Conservation (phyloP, 2,329 filamentous ascomycete species). For the Paraphoma chrysanthemicola region DNA sequence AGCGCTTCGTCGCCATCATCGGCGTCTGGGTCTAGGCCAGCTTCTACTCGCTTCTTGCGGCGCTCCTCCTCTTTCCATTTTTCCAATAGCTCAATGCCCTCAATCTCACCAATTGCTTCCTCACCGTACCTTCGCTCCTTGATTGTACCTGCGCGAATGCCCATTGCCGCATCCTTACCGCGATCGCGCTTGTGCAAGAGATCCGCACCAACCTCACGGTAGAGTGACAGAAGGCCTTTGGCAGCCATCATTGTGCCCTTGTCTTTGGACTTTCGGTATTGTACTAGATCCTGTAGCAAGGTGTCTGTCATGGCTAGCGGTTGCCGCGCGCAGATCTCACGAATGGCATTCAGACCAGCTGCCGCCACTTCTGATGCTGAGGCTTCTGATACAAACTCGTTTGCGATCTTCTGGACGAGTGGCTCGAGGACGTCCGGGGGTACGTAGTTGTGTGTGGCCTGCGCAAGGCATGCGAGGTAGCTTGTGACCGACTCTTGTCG, state of each 20-base stretch:
- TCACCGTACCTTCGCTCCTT: constrained; percentile 84
- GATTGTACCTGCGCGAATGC: constrained; percentile 75
- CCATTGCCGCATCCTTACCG: constrained; percentile 88
- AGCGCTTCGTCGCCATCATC: constrained; percentile 64
- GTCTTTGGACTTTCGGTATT: constrained; percentile 93
- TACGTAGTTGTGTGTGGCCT: constrained; percentile 88
- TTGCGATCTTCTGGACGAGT: constrained; percentile 91
- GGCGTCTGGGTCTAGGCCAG: constrained; percentile 68
- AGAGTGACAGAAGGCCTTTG: constrained; percentile 87
- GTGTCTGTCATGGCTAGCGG: constrained; percentile 97
- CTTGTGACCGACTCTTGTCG: constrained; percentile 90
- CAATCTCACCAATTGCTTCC: constrained; percentile 81
- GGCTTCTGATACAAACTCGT: constrained; percentile 97
- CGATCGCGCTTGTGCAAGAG: constrained; percentile 88
- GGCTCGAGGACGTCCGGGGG: constrained; percentile 93
- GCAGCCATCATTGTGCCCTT: constrained; percentile 99
- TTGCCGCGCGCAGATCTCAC: constrained; percentile 91
- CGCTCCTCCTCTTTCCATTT: constrained; percentile 93
- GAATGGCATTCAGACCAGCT: constrained; percentile 91
- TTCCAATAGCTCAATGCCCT: constrained; percentile 88
- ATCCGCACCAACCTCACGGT: constrained; percentile 88
- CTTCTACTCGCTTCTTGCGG: constrained; percentile 73
- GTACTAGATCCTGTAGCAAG: constrained; percentile 88
- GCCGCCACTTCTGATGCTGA: constrained; percentile 88
- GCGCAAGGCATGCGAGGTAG: constrained; percentile 89